Conservation (phyloP, 1,284 basidiomycete genomes). For the Pseudozyma sp. region DNA sequence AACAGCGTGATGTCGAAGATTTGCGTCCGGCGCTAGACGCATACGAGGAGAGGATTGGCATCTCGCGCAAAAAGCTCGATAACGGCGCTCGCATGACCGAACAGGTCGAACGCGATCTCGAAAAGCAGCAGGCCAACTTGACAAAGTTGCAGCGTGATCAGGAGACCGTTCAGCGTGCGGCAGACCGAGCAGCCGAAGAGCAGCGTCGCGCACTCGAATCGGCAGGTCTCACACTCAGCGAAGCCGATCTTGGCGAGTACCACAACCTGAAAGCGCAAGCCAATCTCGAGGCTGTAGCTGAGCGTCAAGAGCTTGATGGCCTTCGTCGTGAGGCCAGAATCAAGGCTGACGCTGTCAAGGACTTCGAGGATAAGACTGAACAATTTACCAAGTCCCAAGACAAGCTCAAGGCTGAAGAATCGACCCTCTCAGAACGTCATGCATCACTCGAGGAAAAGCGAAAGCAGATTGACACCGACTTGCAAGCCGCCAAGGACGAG, state of each 20-base stretch:
- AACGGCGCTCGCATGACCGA: slow-evolving; percentile 78
- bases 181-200: slow-evolving; percentile 74
- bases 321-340: slow-evolving; percentile 86
- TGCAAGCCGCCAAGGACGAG: slow-evolving; percentile 74
- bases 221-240: slow-evolving; percentile 81
- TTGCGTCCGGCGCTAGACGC: slow-evolving; percentile 60
- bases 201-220: slow-evolving; percentile 78
- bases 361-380: slow-evolving; percentile 75
- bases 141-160: slow-evolving; percentile 78
- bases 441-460: slow-evolving; percentile 69
- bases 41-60: slow-evolving; percentile 86
- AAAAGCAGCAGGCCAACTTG: slow-evolving; percentile 76
- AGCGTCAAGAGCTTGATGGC: slow-evolving; percentile 86
- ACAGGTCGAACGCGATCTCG: slow-evolving; percentile 78
- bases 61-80: slow-evolving; percentile 81
- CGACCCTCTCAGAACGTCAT: slow-evolving; percentile 74
- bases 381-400: slow-evolving; percentile 76
- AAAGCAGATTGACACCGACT: slow-evolving; percentile 25
- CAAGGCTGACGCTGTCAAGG: slow-evolving; percentile 75
- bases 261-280: slow-evolving; percentile 75
- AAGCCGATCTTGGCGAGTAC: slow-evolving; percentile 88
- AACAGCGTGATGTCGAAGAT: slow-evolving; percentile 46
- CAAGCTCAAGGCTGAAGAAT: slow-evolving; percentile 77
- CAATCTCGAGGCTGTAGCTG: slow-evolving; percentile 81
- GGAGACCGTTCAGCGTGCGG: slow-evolving; percentile 74